phyloP scores from a whole-genome alignment of 106 monocot species.

The Platanthera zijinensis region DNA sequence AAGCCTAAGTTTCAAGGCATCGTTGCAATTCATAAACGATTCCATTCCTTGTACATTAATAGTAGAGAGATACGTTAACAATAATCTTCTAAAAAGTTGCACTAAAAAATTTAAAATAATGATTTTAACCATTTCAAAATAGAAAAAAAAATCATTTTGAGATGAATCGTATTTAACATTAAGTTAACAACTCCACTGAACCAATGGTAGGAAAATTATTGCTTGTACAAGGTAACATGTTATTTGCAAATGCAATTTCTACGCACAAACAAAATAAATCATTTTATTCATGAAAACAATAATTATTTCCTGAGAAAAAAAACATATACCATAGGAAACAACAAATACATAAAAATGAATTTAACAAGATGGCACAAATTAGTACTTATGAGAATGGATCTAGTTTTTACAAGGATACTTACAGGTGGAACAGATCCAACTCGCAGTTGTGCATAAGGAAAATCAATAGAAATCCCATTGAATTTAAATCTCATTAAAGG shows the following conservation, averaged over 20 bases:
- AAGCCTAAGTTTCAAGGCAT: too few species aligned
- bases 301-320: neutral
- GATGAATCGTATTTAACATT: neutral
- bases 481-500: slow-evolving; percentile 41
- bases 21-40: neutral
- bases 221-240: neutral
- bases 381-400: neutral
- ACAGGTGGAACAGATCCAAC: slow-evolving; percentile 25
- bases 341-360: neutral
- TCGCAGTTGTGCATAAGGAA: slow-evolving; percentile 35
- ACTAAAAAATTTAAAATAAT: neutral
- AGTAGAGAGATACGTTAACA: neutral
- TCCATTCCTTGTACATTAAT: neutral
- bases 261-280: neutral
- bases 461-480: slow-evolving; percentile 34
- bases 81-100: neutral
- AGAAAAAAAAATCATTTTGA: neutral
- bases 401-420: slow-evolving; percentile 6
- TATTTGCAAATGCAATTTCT: neutral
- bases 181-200: neutral
- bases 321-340: neutral
- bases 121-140: neutral
- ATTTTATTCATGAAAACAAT: neutral
- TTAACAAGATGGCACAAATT: neutral
- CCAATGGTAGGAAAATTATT: neutral